Percentiles rank a stretch among this genome's conserved stretches.
Evolutionary conservation across 306 rosid species (phyloP).

Genomic region (Trifolium subterraneum): DNA sequence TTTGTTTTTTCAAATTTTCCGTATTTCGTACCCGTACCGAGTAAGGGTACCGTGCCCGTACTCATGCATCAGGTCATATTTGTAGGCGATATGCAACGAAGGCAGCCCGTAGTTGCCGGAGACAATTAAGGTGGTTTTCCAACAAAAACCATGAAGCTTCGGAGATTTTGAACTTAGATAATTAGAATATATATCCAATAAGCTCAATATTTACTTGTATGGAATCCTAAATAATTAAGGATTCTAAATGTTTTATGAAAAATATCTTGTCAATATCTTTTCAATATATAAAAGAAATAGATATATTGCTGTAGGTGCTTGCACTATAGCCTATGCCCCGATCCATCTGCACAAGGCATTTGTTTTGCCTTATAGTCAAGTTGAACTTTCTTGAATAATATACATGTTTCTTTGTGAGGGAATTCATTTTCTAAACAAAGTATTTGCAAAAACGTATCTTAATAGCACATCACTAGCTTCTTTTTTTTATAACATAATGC

Average conservation of each 20-base stretch:
- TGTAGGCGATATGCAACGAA: background rate
- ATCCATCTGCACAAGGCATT: constrained; percentile 1
- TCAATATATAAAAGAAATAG: constrained; percentile 19
- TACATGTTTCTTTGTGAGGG: constrained; percentile 7
- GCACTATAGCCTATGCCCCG: constrained; percentile 10
- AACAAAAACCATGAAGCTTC: constrained; percentile 17
- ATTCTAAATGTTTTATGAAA: background rate
- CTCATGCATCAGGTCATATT: too few relatives aligned
- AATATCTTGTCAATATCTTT: constrained; percentile 9
- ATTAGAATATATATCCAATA: constrained; percentile 15
- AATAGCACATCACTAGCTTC: constrained; percentile 3
- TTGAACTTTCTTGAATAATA: background rate
- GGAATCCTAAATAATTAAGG: background rate
- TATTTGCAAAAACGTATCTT: constrained; percentile 2
- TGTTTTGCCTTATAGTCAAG: constrained; percentile 18
- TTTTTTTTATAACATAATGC: background rate
- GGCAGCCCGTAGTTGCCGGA: background rate
- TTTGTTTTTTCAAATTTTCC: too few relatives aligned
- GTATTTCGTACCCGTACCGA: too few relatives aligned
- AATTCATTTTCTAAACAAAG: constrained; percentile 2
- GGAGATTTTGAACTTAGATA: constrained; percentile 21
- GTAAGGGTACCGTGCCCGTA: too few relatives aligned
- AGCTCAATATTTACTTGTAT: background rate
- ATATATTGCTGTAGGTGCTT: background rate
- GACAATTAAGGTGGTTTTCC: background rate